Evolutionary conservation across 192 early-diverging fungal species (phyloP).

Genomic region (Umbelopsis isabellina): DNA sequence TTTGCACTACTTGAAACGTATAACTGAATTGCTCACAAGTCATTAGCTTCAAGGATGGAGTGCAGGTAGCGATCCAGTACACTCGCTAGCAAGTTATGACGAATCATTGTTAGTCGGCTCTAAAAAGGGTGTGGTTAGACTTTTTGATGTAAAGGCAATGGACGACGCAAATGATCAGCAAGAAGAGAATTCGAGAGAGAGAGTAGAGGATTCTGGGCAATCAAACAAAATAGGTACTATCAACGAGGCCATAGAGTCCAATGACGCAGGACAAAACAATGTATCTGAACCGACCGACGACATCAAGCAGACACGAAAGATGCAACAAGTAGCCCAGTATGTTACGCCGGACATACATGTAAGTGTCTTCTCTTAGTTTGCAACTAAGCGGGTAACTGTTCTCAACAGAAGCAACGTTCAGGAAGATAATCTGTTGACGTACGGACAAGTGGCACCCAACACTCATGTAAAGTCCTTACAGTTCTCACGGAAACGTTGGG

Average conservation of each 20-base stretch:
- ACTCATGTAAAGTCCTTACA: conserved; percentile 18
- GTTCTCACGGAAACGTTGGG: conserved; percentile 14
- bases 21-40: no score
- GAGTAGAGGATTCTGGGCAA: no score
- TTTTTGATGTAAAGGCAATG: background rate
- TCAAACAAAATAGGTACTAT: no score
- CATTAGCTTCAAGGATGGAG: no score
- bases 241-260: no score
- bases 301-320: background rate
- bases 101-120: conserved; percentile 23
- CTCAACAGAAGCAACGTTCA: no score
- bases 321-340: background rate
- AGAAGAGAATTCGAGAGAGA: no score
- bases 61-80: conserved; percentile 9
- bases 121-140: background rate
- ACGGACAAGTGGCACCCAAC: background rate
- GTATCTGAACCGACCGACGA: background rate
- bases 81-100: conserved; percentile 24
- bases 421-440: background rate
- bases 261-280: no score
- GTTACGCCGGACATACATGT: background rate
- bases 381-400: background rate
- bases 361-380: background rate
- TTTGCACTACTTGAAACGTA: background rate
- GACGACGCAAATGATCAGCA: no score